phyloP scores from a whole-genome alignment of 257 asterid genomes.

The Galeopsis tetrahit region DNA sequence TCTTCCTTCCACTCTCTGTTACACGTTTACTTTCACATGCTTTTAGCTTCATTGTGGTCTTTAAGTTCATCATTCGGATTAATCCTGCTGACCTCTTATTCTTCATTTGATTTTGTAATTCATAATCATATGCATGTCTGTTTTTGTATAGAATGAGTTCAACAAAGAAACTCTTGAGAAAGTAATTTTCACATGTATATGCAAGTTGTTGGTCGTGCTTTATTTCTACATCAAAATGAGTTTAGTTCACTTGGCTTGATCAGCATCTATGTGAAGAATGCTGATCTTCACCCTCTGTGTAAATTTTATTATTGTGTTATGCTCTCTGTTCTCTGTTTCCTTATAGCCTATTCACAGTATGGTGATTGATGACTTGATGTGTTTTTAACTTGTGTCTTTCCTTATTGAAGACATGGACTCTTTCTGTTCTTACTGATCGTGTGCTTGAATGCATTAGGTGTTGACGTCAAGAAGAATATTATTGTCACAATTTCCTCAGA shows the following conservation, averaged over 20 bases:
- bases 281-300: constrained; percentile 1
- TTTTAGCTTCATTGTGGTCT: not conserved
- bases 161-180: not conserved
- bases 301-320: constrained; percentile 15
- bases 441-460: constrained; percentile 56
- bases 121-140: not conserved
- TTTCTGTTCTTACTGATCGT: constrained; percentile 13
- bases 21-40: not conserved
- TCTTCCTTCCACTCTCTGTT: constrained; percentile 4
- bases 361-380: not conserved
- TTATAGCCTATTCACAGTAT: constrained; percentile 12
- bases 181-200: not conserved
- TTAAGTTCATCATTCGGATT: not conserved
- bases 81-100: constrained; percentile 10
- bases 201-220: constrained; percentile 16
- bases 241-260: constrained; percentile 14
- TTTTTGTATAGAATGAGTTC: constrained; percentile 21
- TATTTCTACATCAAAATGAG: constrained; percentile 13
- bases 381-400: not conserved
- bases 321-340: not conserved
- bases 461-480: constrained; percentile 92
- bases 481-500: constrained; percentile 83
- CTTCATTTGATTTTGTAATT: not conserved
- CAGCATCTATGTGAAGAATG: not conserved
- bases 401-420: constrained; percentile 4